These are phyloP conservation scores for Blepharisma japonicum DNA, from an alignment of 73 alveolate species.

Conservation along the genomic window DNA sequence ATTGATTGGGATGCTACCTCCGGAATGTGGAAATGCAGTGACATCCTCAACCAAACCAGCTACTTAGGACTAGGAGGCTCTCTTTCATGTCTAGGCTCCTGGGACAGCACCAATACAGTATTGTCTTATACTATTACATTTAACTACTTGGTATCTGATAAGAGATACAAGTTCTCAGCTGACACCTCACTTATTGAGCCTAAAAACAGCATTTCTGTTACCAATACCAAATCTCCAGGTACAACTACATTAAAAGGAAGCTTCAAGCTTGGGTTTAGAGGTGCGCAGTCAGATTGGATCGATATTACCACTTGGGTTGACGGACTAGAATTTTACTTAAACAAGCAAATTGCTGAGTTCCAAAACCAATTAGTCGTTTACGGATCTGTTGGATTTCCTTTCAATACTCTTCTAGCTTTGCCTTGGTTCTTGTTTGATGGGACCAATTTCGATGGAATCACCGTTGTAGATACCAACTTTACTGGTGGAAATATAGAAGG, in stretches of 20 bases:
- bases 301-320: background rate
- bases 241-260: background rate
- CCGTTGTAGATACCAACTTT: background rate
- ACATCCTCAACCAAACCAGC: background rate
- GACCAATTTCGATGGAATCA: too few species aligned
- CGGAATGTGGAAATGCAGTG: background rate
- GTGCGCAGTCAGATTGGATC: background rate
- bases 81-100: background rate
- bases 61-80: background rate
- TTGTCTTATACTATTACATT: conserved; percentile 1
- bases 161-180: background rate
- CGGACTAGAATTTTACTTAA: background rate
- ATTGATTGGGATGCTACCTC: conserved; percentile 4
- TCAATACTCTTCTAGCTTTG: too few species aligned
- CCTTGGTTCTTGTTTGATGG: too few species aligned
- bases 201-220: background rate
- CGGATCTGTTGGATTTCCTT: too few species aligned
- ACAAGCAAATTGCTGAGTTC: background rate
- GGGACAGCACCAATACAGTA: background rate
- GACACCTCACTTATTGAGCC: background rate
- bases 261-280: background rate
- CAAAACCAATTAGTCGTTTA: too few species aligned
- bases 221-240: background rate
- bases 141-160: background rate
- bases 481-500: conserved; percentile 27